Conservation (phyloP, 768 basidiomycete genomes). For the Russula sp. region DNA sequence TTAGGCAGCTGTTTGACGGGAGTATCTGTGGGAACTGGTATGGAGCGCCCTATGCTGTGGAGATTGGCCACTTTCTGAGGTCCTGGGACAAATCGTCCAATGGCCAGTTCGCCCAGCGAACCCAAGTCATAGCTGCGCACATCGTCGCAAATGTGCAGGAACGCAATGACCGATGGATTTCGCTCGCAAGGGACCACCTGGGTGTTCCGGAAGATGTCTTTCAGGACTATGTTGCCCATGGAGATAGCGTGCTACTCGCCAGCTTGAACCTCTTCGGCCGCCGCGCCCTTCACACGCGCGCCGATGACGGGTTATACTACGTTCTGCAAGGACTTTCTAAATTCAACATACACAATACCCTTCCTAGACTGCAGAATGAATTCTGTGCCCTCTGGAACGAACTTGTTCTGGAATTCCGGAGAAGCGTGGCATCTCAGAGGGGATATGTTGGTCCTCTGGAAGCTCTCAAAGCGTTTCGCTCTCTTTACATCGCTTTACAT, state of each 20-base stretch:
- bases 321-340: background rate
- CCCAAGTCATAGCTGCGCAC: background rate
- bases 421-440: no score
- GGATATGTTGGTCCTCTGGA: background rate
- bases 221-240: background rate
- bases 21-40: no score
- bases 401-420: background rate
- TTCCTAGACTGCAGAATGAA: background rate
- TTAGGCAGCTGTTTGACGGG: no score
- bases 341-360: background rate
- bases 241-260: background rate
- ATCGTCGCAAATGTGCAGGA: background rate
- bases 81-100: no score
- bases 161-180: background rate
- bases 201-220: background rate
- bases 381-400: background rate
- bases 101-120: no score
- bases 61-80: no score
- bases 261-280: background rate
- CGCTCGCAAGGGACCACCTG: background rate
- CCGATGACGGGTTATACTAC: no score
- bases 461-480: background rate
- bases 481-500: background rate
- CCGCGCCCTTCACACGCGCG: no score
- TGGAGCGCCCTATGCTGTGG: no score